Percentiles rank a stretch among this genome's conserved stretches.
Conservation (phyloP, 2,329 filamentous ascomycete genomes). For the Calonectria honghensis region DNA sequence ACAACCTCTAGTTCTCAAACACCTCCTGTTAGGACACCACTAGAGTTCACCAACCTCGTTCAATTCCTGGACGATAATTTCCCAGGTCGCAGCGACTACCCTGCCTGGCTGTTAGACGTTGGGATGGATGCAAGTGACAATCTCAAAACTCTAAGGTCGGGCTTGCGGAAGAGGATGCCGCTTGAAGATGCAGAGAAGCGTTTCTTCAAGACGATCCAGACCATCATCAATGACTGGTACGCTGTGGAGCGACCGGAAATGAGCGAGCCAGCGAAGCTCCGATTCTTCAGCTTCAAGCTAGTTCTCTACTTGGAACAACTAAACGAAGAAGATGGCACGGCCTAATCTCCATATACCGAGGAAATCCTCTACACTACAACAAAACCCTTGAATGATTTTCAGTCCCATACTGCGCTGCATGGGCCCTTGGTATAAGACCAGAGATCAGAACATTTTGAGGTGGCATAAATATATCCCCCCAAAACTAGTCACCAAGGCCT, state of each 20-base stretch:
- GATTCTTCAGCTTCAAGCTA: slow-evolving; percentile 22
- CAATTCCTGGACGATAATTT: slow-evolving; percentile 11
- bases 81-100: background rate
- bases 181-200: background rate
- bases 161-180: background rate
- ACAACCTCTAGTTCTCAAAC: background rate
- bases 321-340: background rate
- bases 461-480: no score
- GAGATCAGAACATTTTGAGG: no score
- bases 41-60: background rate
- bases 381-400: no score
- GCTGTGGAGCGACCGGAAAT: background rate
- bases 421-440: no score
- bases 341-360: no score
- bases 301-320: background rate
- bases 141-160: background rate
- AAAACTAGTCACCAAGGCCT: no score
- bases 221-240: slow-evolving; percentile 22
- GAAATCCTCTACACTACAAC: no score
- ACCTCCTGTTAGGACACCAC: background rate
- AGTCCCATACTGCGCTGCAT: no score
- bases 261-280: slow-evolving; percentile 13
- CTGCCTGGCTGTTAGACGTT: slow-evolving; percentile 2
- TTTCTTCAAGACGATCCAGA: background rate
- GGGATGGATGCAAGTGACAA: background rate